Evolutionary conservation across 176 grass and related monocot genomes (phyloP), one percentile per base, ranked within the genome.

Genomic region (Areca catechu): DNA sequence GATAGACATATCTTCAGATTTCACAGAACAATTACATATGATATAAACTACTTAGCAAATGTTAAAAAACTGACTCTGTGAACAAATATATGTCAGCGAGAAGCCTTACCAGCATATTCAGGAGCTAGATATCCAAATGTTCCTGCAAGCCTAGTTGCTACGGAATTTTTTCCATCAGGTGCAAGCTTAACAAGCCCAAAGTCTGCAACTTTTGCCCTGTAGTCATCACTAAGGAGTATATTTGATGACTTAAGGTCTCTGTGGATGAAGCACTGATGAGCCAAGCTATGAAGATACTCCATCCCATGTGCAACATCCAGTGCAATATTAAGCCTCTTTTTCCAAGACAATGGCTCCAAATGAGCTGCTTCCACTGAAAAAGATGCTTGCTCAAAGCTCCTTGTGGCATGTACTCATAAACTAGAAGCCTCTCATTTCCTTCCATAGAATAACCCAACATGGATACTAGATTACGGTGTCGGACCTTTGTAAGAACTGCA

Each of bases 101-200:
- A 14, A 43, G 34, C 34, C 63, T 89, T 76, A 98, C 93, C 93
- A 49, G 93, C 93, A 85, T 98, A 98, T 82, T 98, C 93, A 59
- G 93, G 93, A 20, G 93, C 93, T 50, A 98, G 80, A 64, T 98
- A 98, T 22, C 93, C 93, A 71, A 98, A 98, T 2, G 93, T 98
- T 65, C 93, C 93, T 7, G 93, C 93, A 0, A 98, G 93, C 51
- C 84, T 86, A 20, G 93, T 98, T 7, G 78, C 93, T 17, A 98
- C 87, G n/a, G 87, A 98, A 78, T 77, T 75, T 71, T 97, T 88
- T 1, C 87, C 93, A 57, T 98, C 87, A 0, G 93, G 93, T 1
- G 93, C 93, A 15, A 75, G 80, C 57, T 88, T 98, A 64, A 92
- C 76, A 2, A 98, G 74, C 22, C 93, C 93, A 50, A 98, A 98